These are phyloP conservation scores for Colletotrichum zoysiae DNA, from an alignment of 2,329 filamentous ascomycete genomes.

Conservation along the genomic window DNA sequence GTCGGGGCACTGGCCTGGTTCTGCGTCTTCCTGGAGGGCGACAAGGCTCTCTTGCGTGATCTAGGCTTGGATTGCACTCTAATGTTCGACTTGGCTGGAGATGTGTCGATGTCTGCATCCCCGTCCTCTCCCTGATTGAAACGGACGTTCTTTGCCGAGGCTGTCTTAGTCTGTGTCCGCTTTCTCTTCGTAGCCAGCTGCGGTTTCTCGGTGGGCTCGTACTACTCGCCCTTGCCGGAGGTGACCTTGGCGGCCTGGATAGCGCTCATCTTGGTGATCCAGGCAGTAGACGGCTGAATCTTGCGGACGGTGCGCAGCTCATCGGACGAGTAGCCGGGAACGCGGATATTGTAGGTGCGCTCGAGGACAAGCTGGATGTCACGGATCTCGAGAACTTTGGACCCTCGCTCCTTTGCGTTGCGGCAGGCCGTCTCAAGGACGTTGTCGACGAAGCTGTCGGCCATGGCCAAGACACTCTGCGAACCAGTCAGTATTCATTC, in stretches of 20 bases:
- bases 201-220: conserved; percentile 36
- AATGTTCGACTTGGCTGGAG: background rate
- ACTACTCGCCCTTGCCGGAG: conserved; percentile 69
- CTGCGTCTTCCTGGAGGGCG: conserved; percentile 5
- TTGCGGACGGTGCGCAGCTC: conserved; percentile 95
- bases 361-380: conserved; percentile 87
- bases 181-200: conserved; percentile 20
- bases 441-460: conserved; percentile 94
- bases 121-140: conserved; percentile 20
- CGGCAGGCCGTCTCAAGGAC: conserved; percentile 89
- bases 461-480: conserved; percentile 87
- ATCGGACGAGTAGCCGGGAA: conserved; percentile 94
- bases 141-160: conserved; percentile 18
- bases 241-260: conserved; percentile 93
- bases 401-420: conserved; percentile 92
- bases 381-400: conserved; percentile 89
- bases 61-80: conserved; percentile 3
- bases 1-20: background rate
- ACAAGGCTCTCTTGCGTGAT: conserved; percentile 13
- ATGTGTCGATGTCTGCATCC: background rate
- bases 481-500: conserved; percentile 32
- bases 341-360: conserved; percentile 88
- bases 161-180: conserved; percentile 1
- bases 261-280: conserved; percentile 97
- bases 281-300: conserved; percentile 86